A percentile compares a stretch with the other conserved stretches of the same genome.
Evolutionary conservation across 1,139 yeast species (phyloP).

Genomic region (Blastobotrys malaysiensis): DNA sequence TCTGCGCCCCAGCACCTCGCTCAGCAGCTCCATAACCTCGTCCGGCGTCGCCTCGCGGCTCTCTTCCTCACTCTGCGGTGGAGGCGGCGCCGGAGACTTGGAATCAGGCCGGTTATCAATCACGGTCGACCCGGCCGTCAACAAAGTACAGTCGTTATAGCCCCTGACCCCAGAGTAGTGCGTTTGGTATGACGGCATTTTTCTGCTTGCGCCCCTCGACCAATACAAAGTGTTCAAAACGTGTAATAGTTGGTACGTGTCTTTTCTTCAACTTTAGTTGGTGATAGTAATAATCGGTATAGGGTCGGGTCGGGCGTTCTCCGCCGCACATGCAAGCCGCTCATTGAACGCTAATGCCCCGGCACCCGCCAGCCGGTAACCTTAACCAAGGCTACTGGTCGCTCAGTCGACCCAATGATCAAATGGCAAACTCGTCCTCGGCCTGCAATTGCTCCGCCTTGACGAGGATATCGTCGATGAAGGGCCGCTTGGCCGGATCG

Average conservation of each 20-base stretch:
- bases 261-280: background rate
- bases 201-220: too few relatives aligned
- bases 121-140: background rate
- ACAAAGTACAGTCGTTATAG: slow-evolving; percentile 35
- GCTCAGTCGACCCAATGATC: background rate
- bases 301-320: background rate
- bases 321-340: background rate
- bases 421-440: background rate
- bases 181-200: slow-evolving; percentile 28
- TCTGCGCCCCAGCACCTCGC: slow-evolving; percentile 16
- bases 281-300: background rate
- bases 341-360: background rate
- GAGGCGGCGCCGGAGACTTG: background rate
- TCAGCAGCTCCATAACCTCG: slow-evolving; percentile 15
- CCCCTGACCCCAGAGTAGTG: slow-evolving; percentile 32
- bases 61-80: background rate
- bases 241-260: background rate
- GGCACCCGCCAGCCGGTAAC: background rate
- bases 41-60: slow-evolving; percentile 7
- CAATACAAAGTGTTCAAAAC: background rate
- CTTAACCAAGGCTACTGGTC: too few relatives aligned
- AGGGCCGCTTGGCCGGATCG: slow-evolving; percentile 57
- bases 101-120: background rate
- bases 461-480: slow-evolving; percentile 51
- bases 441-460: slow-evolving; percentile 19